A percentile compares a stretch with the other conserved stretches of the same genome.
phyloP scores from a whole-genome alignment of 225 moss, liverwort and hornwort genomes.

The Bryoerythrophyllum caledonicum region DNA sequence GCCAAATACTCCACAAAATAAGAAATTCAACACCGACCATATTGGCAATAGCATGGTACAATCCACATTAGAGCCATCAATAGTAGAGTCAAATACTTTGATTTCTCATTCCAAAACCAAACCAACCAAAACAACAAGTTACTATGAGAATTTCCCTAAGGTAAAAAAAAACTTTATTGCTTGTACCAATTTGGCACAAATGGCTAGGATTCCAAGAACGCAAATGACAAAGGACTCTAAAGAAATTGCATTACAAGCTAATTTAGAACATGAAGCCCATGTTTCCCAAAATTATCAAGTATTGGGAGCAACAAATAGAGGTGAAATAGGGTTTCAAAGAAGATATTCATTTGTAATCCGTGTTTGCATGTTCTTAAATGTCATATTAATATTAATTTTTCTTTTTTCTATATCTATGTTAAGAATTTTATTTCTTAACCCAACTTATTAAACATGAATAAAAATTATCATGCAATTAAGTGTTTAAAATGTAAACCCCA shows the following conservation, averaged over 20 bases:
- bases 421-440: slow-evolving; percentile 11
- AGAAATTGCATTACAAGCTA: slow-evolving; percentile 32
- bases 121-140: neutral
- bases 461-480: neutral
- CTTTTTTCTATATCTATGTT: slow-evolving; percentile 24
- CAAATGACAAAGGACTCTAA: slow-evolving; percentile 15
- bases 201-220: neutral
- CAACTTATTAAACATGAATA: neutral
- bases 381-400: slow-evolving; percentile 37
- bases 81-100: neutral
- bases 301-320: neutral
- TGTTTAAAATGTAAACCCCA: neutral
- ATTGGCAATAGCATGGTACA: neutral
- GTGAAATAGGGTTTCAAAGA: neutral
- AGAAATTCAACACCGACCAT: no score
- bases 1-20: neutral
- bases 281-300: slow-evolving; percentile 24
- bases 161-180: neutral
- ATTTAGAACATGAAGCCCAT: neutral
- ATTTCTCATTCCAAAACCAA: neutral
- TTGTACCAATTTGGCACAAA: neutral
- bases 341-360: neutral
- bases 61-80: neutral
- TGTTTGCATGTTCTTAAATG: slow-evolving; percentile 31
- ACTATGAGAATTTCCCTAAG: no score